Percentiles rank a stretch among this genome's conserved stretches.
These are phyloP conservation scores for Tuber microsphaerosporum DNA, from an alignment of 495 filamentous ascomycete species.

Conservation along the genomic window DNA sequence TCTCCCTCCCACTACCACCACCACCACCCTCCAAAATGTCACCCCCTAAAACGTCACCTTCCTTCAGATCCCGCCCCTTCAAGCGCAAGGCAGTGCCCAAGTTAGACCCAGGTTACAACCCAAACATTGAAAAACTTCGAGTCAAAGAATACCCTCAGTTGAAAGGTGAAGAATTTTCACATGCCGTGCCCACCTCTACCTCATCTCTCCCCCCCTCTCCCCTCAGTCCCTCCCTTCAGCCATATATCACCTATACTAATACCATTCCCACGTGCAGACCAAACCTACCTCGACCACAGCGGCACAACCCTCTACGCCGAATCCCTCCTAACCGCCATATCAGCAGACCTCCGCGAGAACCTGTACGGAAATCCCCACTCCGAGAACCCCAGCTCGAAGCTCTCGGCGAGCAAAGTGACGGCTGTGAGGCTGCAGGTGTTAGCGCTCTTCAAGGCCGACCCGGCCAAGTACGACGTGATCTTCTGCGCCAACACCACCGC, in stretches of 20 bases:
- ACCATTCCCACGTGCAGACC: conserved; percentile 13
- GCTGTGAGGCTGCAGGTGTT: conserved; percentile 53
- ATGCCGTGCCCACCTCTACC: neutral
- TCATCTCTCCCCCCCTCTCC: neutral
- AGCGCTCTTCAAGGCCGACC: conserved; percentile 56
- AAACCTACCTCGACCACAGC: conserved; percentile 64
- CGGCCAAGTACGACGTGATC: conserved; percentile 59
- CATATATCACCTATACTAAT: conserved; percentile 11
- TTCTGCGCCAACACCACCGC: conserved; percentile 66
- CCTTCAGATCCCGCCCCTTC: neutral
- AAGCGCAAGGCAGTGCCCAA: neutral
- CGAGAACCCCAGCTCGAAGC: conserved; percentile 55
- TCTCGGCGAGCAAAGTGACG: conserved; percentile 57
- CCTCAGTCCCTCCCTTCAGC: neutral
- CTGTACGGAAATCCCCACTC: conserved; percentile 76
- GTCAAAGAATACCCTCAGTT: conserved; percentile 32
- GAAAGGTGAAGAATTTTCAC: conserved; percentile 15
- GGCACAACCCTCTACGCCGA: conserved; percentile 66
- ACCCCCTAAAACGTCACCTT: neutral
- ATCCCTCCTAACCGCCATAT: conserved; percentile 56
- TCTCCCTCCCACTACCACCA: neutral
- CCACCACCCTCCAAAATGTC: neutral
- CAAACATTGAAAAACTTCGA: conserved; percentile 26
- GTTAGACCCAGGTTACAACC: conserved; percentile 24
- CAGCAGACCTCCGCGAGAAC: conserved; percentile 51